Conservation (phyloP, 73 alveolate species). For the Symbiodinium pilosum region DNA sequence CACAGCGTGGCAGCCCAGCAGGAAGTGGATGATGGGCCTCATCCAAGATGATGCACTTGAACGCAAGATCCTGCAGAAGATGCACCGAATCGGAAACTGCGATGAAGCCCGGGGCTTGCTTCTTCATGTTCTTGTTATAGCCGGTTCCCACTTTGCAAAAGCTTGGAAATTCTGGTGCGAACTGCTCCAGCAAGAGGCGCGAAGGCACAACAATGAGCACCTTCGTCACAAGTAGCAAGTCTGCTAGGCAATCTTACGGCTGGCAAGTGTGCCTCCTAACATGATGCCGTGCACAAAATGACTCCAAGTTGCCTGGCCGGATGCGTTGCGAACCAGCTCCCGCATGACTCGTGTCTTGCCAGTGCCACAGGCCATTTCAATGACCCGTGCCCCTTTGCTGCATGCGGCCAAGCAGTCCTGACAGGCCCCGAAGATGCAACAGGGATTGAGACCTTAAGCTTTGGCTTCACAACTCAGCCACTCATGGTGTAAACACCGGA, state of each 20-base stretch:
- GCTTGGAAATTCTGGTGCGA: constrained; percentile 36
- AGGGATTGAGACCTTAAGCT: no score
- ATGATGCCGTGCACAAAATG: no score
- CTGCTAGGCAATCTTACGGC: no score
- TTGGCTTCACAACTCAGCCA: no score
- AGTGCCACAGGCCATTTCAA: constrained; percentile 68
- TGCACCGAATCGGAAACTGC: constrained; percentile 29
- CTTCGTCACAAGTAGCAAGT: not conserved
- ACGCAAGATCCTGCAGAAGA: not conserved
- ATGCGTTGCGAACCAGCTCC: constrained; percentile 25
- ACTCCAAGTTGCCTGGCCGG: constrained; percentile 35
- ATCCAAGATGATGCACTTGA: constrained; percentile 16
- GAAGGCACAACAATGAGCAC: constrained; percentile 32
- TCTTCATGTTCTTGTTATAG: constrained; percentile 18
- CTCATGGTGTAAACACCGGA: no score
- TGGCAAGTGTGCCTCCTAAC: no score
- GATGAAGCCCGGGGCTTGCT: not conserved
- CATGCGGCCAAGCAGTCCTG: constrained; percentile 53
- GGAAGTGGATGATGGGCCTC: constrained; percentile 51
- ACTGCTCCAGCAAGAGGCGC: constrained; percentile 58
- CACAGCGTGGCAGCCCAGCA: not conserved
- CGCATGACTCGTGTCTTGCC: constrained; percentile 55
- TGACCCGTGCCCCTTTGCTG: constrained; percentile 51
- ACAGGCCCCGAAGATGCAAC: no score
- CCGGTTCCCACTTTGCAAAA: constrained; percentile 53